A percentile compares a stretch with the other conserved stretches of the same genome.
phyloP scores from a whole-genome alignment of 768 basidiomycete genomes.

The Vararia minispora region DNA sequence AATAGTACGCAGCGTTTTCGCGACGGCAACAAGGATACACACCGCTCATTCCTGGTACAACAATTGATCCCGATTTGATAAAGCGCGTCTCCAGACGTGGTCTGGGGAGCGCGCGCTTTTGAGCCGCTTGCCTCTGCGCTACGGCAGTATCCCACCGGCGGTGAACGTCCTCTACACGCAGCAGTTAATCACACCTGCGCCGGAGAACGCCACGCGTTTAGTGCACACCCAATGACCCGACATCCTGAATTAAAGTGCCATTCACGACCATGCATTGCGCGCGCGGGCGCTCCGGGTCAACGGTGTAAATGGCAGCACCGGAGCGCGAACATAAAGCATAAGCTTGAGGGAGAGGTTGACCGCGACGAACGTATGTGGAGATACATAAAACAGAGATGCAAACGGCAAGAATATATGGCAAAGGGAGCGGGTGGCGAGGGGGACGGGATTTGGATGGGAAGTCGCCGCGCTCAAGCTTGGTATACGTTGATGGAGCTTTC shows the following conservation, averaged over 20 bases:
- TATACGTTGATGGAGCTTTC: neutral
- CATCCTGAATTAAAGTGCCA: constrained; percentile 36
- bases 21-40: no score
- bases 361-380: constrained; percentile 6
- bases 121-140: constrained; percentile 13
- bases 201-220: constrained; percentile 1
- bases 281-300: constrained; percentile 39
- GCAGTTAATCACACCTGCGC: constrained; percentile 4
- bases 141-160: constrained; percentile 25
- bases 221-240: constrained; percentile 44
- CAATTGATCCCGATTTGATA: constrained; percentile 43
- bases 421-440: neutral
- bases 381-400: constrained; percentile 15
- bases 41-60: constrained; percentile 70
- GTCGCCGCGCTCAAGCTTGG: neutral
- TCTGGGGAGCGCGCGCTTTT: constrained; percentile 14
- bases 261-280: constrained; percentile 57
- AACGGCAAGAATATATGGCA: constrained; percentile 13
- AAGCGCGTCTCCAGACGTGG: constrained; percentile 31
- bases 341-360: constrained; percentile 14
- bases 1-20: no score
- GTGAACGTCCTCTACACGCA: constrained; percentile 29
- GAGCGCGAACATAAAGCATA: constrained; percentile 58
- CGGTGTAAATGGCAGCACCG: constrained; percentile 48
- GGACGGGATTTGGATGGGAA: neutral